Evolutionary conservation across 176 grass and related monocot species (phyloP).

Genomic region (Eragrostis nindensis): DNA sequence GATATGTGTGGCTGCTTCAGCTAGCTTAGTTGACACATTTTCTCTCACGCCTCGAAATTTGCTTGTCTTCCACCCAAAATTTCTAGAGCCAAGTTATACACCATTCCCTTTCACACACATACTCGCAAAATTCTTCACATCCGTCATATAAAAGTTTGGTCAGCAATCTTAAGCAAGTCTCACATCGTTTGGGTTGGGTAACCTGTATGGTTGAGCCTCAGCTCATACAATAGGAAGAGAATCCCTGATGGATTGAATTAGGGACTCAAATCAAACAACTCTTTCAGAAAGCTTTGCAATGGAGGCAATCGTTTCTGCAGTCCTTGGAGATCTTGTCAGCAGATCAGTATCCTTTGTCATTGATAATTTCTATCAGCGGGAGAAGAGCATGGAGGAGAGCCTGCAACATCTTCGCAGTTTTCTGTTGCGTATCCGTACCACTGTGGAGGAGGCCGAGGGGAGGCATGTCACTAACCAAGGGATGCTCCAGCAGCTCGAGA

Average conservation of each 20-base stretch:
- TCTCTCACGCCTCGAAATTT: background rate
- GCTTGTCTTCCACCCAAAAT: background rate
- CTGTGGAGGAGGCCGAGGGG: constrained; percentile 24
- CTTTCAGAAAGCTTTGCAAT: constrained; percentile 2
- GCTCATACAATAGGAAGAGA: background rate
- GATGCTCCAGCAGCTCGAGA: constrained; percentile 33
- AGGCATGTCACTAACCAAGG: constrained; percentile 29
- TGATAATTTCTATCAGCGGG: background rate
- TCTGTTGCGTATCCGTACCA: background rate
- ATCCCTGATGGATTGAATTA: background rate
- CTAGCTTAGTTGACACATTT: background rate
- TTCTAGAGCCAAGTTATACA: no score
- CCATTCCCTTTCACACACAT: no score
- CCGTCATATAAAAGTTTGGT: no score
- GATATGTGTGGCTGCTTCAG: background rate
- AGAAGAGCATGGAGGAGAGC: background rate
- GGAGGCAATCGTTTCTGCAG: constrained; percentile 3
- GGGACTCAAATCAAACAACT: background rate
- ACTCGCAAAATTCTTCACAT: no score
- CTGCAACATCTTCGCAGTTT: background rate
- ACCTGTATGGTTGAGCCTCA: no score
- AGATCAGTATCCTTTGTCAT: constrained; percentile 17
- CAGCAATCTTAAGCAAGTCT: no score
- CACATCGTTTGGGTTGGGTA: no score
- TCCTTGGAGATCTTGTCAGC: constrained; percentile 8